Evolutionary conservation across 2,329 filamentous ascomycete species (phyloP).

Genomic region (Trichoderma sp.): DNA sequence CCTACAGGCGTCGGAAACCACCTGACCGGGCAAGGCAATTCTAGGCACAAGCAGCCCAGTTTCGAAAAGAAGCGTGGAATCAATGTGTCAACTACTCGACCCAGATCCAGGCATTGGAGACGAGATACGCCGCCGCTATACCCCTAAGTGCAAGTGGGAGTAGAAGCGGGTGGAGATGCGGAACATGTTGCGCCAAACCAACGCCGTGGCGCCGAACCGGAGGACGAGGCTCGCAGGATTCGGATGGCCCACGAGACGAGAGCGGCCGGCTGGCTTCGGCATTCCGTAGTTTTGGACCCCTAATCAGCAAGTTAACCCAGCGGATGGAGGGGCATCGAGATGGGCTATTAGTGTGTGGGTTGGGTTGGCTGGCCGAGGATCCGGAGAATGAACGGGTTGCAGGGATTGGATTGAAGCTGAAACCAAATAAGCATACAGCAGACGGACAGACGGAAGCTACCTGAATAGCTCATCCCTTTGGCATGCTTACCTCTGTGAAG

Average conservation of each 20-base stretch:
- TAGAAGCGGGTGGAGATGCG: slow-evolving; percentile 27
- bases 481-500: neutral
- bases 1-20: neutral
- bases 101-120: slow-evolving; percentile 6
- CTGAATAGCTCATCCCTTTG: neutral
- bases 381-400: neutral
- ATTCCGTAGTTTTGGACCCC: slow-evolving; percentile 5
- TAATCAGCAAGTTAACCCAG: neutral
- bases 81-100: slow-evolving; percentile 13
- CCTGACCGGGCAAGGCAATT: slow-evolving; percentile 10
- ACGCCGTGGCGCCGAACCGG: neutral
- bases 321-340: neutral
- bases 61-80: neutral
- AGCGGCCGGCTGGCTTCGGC: slow-evolving; percentile 20
- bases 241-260: slow-evolving; percentile 2
- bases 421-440: neutral
- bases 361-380: neutral
- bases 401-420: neutral
- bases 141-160: slow-evolving; percentile 56
- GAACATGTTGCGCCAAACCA: neutral
- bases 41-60: neutral
- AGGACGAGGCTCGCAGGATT: neutral
- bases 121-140: slow-evolving; percentile 39
- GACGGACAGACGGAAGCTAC: neutral
- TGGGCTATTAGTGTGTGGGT: neutral